These are phyloP conservation scores for Kodamaea sp. DNA, from an alignment of 1,139 yeast genomes.

Conservation along the genomic window DNA sequence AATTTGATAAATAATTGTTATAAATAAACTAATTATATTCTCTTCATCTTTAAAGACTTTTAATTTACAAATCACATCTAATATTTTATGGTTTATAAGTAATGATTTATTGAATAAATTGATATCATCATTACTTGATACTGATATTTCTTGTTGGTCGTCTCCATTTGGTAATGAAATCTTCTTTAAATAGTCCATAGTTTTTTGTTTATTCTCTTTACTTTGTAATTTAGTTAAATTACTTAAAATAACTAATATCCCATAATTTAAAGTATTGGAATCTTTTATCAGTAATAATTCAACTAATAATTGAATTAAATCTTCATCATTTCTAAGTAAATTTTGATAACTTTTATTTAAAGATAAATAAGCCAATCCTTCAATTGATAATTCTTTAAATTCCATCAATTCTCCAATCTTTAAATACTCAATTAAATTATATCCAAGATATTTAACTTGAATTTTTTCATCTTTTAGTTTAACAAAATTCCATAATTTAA, in stretches of 20 bases:
- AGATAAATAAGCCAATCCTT: constrained; percentile 47
- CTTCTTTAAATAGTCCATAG: constrained; percentile 32
- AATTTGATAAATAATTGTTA: constrained; percentile 25
- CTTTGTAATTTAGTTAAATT: constrained; percentile 32
- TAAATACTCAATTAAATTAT: constrained; percentile 5
- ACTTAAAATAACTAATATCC: constrained; percentile 34
- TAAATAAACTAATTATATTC: constrained; percentile 17
- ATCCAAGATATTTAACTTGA: constrained; percentile 5
- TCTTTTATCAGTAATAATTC: constrained; percentile 8
- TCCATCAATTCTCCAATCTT: constrained; percentile 8
- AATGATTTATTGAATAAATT: constrained; percentile 30
- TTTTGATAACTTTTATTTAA: constrained; percentile 32
- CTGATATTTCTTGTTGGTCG: constrained; percentile 16
- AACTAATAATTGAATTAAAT: constrained; percentile 22
- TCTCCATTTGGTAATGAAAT: constrained; percentile 28
- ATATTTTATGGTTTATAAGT: constrained; percentile 24
- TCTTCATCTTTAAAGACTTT: constrained; percentile 18
- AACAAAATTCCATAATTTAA: constrained; percentile 45
- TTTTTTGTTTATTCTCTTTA: constrained; percentile 11
- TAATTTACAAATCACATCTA: constrained; percentile 24
- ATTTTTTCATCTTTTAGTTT: constrained; percentile 17
- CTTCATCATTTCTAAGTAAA: constrained; percentile 31
- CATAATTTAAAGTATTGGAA: constrained; percentile 24
- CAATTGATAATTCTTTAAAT: constrained; percentile 28
- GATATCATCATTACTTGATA: constrained; percentile 25